These are phyloP conservation scores for Salix caprea DNA, from an alignment of 345 rosid genomes.

Conservation along the genomic window DNA sequence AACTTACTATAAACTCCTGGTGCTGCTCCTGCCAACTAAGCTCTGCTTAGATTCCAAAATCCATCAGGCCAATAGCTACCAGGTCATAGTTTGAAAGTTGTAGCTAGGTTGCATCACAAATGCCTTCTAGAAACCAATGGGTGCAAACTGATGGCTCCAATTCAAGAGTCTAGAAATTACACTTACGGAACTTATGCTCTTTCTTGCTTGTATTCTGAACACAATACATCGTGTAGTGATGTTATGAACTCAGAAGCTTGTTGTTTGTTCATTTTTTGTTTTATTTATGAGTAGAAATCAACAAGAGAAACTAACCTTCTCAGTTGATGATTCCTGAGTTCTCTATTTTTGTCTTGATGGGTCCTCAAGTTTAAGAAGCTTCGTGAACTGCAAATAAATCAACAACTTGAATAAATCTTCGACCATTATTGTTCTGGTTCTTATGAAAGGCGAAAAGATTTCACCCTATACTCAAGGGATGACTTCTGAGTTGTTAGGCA, in stretches of 20 bases:
- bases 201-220: not conserved
- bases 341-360: slow-evolving; percentile 39
- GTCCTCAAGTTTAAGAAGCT: slow-evolving; percentile 65
- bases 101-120: not conserved
- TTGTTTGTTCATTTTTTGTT: not conserved
- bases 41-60: not conserved
- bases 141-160: not conserved
- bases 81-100: not conserved
- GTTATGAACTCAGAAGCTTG: not conserved
- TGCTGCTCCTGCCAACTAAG: not conserved
- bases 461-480: no score
- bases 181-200: not conserved
- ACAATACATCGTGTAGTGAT: not conserved
- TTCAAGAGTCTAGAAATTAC: not conserved
- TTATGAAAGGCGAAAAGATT: not conserved
- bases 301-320: slow-evolving; percentile 25
- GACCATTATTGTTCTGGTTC: not conserved
- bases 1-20: no score
- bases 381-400: slow-evolving; percentile 54
- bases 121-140: not conserved
- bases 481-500: no score
- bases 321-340: slow-evolving; percentile 28
- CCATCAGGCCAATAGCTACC: no score
- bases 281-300: not conserved
- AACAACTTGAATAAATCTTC: not conserved